phyloP scores from a whole-genome alignment of 2,329 filamentous ascomycete species.

The Curvularia sp. region DNA sequence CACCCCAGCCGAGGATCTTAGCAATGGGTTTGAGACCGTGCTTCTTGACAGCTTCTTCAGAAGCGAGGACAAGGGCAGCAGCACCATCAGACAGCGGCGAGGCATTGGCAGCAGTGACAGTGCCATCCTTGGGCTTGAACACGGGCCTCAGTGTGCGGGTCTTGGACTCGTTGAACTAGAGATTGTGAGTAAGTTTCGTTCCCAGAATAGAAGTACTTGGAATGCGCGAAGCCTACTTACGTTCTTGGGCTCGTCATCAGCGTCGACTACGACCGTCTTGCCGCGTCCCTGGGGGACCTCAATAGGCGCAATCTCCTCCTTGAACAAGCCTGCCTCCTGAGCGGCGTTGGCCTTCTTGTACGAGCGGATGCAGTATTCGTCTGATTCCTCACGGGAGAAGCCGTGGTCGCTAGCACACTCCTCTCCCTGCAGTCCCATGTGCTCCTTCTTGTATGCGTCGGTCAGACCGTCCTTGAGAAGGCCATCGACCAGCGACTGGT shows the following conservation, averaged over 20 bases:
- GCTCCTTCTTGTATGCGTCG: slow-evolving; percentile 93
- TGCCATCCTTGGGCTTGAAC: slow-evolving; percentile 84
- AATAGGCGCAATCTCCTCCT: slow-evolving; percentile 85
- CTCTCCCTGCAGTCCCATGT: slow-evolving; percentile 94
- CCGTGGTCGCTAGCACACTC: slow-evolving; percentile 86
- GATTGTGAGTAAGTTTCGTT: slow-evolving; percentile 25
- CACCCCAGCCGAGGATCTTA: slow-evolving; percentile 97
- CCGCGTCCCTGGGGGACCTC: slow-evolving; percentile 87
- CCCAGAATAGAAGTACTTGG: slow-evolving; percentile 16
- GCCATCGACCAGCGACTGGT: slow-evolving; percentile 87
- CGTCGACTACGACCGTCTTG: slow-evolving; percentile 82
- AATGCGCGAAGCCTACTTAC: slow-evolving; percentile 49
- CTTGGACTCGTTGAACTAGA: slow-evolving; percentile 60
- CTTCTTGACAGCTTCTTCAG: slow-evolving; percentile 91
- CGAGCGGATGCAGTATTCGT: slow-evolving; percentile 92
- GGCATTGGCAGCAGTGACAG: slow-evolving; percentile 94
- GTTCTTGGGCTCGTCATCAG: slow-evolving; percentile 97
- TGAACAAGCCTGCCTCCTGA: slow-evolving; percentile 80
- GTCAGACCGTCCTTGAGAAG: slow-evolving; percentile 94
- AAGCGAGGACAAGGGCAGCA: slow-evolving; percentile 89
- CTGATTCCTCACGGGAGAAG: slow-evolving; percentile 84
- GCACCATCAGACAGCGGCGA: slow-evolving; percentile 96
- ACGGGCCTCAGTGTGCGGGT: slow-evolving; percentile 67
- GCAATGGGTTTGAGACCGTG: slow-evolving; percentile 89
- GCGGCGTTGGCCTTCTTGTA: slow-evolving; percentile 94